Percentiles rank a stretch among this genome's conserved stretches.
Evolutionary conservation across 805 yeast species (phyloP).

Genomic region (Yarrowia sp.): DNA sequence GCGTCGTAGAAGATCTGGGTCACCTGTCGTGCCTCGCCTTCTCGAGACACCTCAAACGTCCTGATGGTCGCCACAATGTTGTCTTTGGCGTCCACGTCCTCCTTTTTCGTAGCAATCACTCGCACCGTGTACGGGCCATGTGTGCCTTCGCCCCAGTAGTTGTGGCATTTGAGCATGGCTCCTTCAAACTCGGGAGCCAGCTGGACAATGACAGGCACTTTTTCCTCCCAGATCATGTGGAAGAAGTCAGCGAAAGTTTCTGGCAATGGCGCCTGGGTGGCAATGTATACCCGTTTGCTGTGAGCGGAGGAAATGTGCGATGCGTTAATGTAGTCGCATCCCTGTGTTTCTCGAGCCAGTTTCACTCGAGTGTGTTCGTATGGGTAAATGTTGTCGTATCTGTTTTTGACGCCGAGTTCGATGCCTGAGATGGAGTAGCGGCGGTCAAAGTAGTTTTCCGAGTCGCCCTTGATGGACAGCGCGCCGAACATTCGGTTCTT

Average conservation of each 20-base stretch:
- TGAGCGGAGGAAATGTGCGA: conserved; percentile 61
- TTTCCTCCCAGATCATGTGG: conserved; percentile 73
- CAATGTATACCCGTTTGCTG: conserved; percentile 65
- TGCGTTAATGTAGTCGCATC: conserved; percentile 80
- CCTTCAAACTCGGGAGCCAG: conserved; percentile 82
- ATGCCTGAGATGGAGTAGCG: conserved; percentile 71
- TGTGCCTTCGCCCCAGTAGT: conserved; percentile 67
- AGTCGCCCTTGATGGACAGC: conserved; percentile 42
- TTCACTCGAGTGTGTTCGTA: conserved; percentile 83
- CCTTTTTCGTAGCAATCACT: background rate
- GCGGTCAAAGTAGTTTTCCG: conserved; percentile 40
- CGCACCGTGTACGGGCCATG: conserved; percentile 3
- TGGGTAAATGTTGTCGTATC: conserved; percentile 89
- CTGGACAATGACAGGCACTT: conserved; percentile 71
- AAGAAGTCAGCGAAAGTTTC: conserved; percentile 87
- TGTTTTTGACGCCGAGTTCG: conserved; percentile 78
- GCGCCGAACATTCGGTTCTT: conserved; percentile 66
- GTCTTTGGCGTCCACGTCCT: conserved; percentile 26
- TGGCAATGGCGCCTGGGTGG: conserved; percentile 90
- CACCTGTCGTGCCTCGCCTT: conserved; percentile 53
- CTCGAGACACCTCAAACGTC: conserved; percentile 17
- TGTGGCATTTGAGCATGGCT: conserved; percentile 81
- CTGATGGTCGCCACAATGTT: conserved; percentile 17
- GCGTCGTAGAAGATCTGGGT: conserved; percentile 76
- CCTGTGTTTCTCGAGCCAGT: conserved; percentile 40